phyloP scores from a whole-genome alignment of 805 yeast species.

The Wickerhamiella brachini region DNA sequence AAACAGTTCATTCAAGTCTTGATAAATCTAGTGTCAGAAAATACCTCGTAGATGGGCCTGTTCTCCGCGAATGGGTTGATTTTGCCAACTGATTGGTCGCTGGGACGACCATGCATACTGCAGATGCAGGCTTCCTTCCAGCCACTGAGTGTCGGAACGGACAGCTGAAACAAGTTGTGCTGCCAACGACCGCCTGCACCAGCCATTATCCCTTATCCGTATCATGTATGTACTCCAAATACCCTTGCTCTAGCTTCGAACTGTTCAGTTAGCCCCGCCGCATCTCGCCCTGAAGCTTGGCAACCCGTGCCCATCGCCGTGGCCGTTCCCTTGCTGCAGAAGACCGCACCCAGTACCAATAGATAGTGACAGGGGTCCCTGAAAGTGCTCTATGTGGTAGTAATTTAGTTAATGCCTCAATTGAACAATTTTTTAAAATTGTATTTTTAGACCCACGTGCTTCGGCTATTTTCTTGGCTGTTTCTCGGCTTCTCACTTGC shows the following conservation, averaged over 20 bases:
- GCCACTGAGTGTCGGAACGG: background rate
- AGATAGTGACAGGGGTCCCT: no score
- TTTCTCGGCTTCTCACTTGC: no score
- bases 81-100: background rate
- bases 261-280: background rate
- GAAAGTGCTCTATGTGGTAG: no score
- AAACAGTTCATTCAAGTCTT: no score
- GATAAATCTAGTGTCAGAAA: no score
- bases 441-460: background rate
- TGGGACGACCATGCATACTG: background rate
- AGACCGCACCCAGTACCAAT: background rate
- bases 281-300: background rate
- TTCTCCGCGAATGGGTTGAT: background rate
- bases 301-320: background rate
- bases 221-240: no score
- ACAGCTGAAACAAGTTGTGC: background rate
- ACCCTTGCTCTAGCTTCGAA: no score
- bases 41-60: no score
- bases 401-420: no score
- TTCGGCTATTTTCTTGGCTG: no score
- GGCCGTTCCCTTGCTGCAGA: background rate
- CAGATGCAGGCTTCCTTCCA: background rate
- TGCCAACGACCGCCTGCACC: background rate
- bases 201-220: background rate
- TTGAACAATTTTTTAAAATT: no score